Evolutionary conservation across 805 yeast genomes (phyloP), one percentile per base, ranked within the genome.

Genomic region (Ogataea trehaloabstinens): DNA sequence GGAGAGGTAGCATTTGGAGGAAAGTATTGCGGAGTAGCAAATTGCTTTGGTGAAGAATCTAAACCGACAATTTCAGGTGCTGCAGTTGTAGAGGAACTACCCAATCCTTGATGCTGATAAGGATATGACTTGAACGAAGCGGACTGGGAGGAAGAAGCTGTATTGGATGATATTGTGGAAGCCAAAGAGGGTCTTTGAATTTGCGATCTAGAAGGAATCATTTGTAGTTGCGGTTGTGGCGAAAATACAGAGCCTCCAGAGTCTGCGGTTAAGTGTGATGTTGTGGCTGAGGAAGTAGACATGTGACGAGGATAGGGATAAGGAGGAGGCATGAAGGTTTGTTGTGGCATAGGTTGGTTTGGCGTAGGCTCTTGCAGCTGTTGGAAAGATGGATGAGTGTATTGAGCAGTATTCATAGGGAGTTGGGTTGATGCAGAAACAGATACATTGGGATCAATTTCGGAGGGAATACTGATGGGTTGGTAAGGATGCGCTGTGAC

Each of bases 101-200:
- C 8, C 11, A 22, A 22, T 8, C 25, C 25, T 12, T 8, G 25
- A 8, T 22, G 25, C 25, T 22, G 25, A 12, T 22, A 22, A 8
- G 25, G 25, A 22, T 22, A 22, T 12, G 25, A 22, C 12, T 22
- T 8, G 25, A 22, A 22, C 8, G 25, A 22, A 8, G 25, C 25
- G 11, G 31, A 28, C 13, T 28, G 31, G 13, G 31, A n/a, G 31
- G 31, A 28, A n/a, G 31, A 28, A 8, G 18, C 18, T n/a, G 31
- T 22, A 22, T 22, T 22, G 12, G 25, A 10, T 16, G 31, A 28
- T n/a, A 16, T 8, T n/a, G 31, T 8, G 13, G 31, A 28, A 8
- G 15, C 18, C 31, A 28, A 10, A 28, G 31, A 28, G 18, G 31
- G 31, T 7, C 31, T 10, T 28, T 28, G 31, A 28, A 28, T 7